Evolutionary conservation across 768 basidiomycete species (phyloP).

Genomic region (Baorangia bicolor): DNA sequence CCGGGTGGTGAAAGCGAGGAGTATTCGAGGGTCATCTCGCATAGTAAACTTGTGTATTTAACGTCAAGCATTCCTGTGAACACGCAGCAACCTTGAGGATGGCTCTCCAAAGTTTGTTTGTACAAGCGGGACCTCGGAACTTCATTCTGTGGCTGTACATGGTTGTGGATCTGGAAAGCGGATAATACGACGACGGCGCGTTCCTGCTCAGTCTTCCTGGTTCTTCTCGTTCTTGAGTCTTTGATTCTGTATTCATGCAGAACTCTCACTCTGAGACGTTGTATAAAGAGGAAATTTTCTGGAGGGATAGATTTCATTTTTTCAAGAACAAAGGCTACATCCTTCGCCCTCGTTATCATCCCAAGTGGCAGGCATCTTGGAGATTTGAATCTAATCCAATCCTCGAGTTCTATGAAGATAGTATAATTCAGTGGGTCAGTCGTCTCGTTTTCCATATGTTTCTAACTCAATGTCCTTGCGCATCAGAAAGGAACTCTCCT

Average conservation of each 20-base stretch:
- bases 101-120: neutral
- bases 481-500: neutral
- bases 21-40: neutral
- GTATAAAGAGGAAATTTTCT: conserved; percentile 7
- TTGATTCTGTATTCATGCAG: conserved; percentile 12
- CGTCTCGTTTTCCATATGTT: neutral
- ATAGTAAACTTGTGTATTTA: neutral
- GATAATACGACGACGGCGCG: too few species aligned
- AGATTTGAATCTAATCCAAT: neutral
- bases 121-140: too few species aligned
- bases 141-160: too few species aligned
- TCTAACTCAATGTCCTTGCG: neutral
- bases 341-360: conserved; percentile 27
- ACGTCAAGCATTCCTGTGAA: neutral
- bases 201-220: too few species aligned
- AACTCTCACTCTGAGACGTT: neutral
- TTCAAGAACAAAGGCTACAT: conserved; percentile 22
- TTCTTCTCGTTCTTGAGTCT: too few species aligned
- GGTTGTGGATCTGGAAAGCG: too few species aligned
- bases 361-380: conserved; percentile 33
- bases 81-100: neutral
- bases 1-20: neutral
- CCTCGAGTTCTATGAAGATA: neutral
- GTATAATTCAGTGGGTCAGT: neutral
- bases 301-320: conserved; percentile 19